These are phyloP conservation scores for Daldinia sp. DNA, from an alignment of 2,329 filamentous ascomycete genomes.

Conservation along the genomic window DNA sequence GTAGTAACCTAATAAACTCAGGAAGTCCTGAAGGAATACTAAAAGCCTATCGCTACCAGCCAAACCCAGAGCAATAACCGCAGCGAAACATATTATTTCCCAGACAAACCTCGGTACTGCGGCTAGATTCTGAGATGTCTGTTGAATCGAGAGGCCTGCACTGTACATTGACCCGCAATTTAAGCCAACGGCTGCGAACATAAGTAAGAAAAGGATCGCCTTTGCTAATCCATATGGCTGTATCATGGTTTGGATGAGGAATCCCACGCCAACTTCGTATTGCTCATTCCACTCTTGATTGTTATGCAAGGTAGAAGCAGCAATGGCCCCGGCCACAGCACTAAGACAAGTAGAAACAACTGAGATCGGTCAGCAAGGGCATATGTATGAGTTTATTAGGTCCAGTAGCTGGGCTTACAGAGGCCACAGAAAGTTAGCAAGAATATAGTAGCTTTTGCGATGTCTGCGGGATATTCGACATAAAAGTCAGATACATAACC, in stretches of 20 bases:
- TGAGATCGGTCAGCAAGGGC: slow-evolving; percentile 13
- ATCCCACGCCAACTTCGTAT: slow-evolving; percentile 54
- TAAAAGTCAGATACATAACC: slow-evolving; percentile 55
- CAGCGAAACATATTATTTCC: slow-evolving; percentile 55
- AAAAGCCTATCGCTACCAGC: slow-evolving; percentile 53
- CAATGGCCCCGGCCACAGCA: slow-evolving; percentile 54
- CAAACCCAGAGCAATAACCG: slow-evolving; percentile 55
- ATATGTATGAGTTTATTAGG: neutral
- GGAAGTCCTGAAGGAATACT: slow-evolving; percentile 55
- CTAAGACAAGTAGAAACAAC: slow-evolving; percentile 57
- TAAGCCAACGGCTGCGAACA: slow-evolving; percentile 53
- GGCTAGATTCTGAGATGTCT: slow-evolving; percentile 53
- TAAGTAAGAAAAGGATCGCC: slow-evolving; percentile 47
- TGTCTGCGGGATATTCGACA: slow-evolving; percentile 56
- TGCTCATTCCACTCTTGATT: slow-evolving; percentile 50
- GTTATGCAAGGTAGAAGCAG: slow-evolving; percentile 52
- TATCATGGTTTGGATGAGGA: slow-evolving; percentile 54
- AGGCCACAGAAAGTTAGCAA: slow-evolving; percentile 56
- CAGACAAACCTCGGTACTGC: slow-evolving; percentile 57
- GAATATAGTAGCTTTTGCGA: slow-evolving; percentile 55
- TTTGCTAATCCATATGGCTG: slow-evolving; percentile 57
- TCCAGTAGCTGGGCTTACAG: slow-evolving; percentile 34
- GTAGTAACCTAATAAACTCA: slow-evolving; percentile 60
- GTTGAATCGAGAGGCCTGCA: slow-evolving; percentile 50
- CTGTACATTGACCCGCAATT: slow-evolving; percentile 56